Conservation (phyloP, 129 eudicot species). For the Saposhnikovia divaricata region DNA sequence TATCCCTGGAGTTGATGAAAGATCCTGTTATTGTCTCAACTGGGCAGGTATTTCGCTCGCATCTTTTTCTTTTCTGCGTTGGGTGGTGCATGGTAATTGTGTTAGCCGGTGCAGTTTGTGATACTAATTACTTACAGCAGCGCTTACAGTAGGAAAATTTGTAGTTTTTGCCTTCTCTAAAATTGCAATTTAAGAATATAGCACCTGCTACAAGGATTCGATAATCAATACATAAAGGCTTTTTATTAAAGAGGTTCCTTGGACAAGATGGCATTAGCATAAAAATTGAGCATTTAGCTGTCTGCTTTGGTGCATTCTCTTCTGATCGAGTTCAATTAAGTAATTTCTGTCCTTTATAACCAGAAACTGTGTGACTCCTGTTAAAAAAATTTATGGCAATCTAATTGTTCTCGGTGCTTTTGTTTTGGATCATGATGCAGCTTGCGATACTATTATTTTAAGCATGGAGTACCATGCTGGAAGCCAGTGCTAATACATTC, state of each 20-base stretch:
- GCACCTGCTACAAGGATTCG: not conserved
- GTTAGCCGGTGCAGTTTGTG: not conserved
- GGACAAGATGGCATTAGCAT: not conserved
- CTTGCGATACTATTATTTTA: not conserved
- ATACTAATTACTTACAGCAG: not conserved
- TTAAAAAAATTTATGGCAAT: not conserved
- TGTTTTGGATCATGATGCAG: not conserved
- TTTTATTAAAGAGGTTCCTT: not conserved
- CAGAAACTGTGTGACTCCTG: not conserved
- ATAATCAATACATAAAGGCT: not conserved
- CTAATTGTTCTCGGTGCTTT: not conserved
- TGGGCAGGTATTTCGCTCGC: constrained; percentile 55
- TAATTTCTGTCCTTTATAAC: not conserved
- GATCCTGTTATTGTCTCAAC: constrained; percentile 98
- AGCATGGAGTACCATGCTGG: not conserved
- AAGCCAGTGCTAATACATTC: not conserved
- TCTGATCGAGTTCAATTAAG: not conserved
- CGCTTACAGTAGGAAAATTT: not conserved
- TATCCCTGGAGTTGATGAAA: constrained; percentile 83
- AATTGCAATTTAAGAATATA: not conserved
- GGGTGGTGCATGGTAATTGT: not conserved
- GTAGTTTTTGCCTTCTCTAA: not conserved
- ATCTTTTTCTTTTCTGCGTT: not conserved
- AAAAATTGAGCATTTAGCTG: not conserved
- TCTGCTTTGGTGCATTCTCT: not conserved